Evolutionary conservation across 164 flowering plant species (phyloP), one percentile per base, ranked within the genome.

Genomic region (Magnolia changhungtana): DNA sequence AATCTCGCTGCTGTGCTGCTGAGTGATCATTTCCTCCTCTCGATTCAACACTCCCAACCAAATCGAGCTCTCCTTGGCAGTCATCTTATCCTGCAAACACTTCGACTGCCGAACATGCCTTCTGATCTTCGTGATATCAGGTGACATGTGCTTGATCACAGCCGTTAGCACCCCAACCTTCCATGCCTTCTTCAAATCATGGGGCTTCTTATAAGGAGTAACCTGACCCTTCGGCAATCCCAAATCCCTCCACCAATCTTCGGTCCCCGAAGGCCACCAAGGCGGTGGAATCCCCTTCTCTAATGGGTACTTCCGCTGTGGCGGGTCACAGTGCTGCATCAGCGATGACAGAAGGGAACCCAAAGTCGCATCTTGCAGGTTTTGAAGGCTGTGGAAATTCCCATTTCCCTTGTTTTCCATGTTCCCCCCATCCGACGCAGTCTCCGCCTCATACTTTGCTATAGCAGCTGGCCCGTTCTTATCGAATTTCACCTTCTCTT

Each of bases 141-240:
- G 97, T 19, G 94, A 93, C 97, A 93, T 93, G 70, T 93, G 97
- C 85, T 89, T 93, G 73, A 93, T 91, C 20, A 93, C 97, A 9
- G 93, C 90, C 7, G 93, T 91, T 55, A 93, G 80, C 3, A 85
- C 88, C 52, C 86, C 80, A 49, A 85, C 88, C 71, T 85, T 85
- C 88, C 88, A 85, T 23, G 81, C 79, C 80, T 85, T 85, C 76
- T 85, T 85, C 80, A 86, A 75, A 82, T 86, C 88, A 71, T 86
- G 88, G 23, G 88, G 86, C 81, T 84, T 86, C 77, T 74, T 86
- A 69, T 86, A 86, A 11, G 86, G 88, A 18, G 86, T 85, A 67
- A 72, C 78, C 67, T 74, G 81, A 63, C 80, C 81, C 27, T 45
- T 75, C 7, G 86, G 83, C 31, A 83, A 50, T 10, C 85, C 83